Evolutionary conservation across 208 protist species (phyloP).

Genomic region (Leishmania arabica): DNA sequence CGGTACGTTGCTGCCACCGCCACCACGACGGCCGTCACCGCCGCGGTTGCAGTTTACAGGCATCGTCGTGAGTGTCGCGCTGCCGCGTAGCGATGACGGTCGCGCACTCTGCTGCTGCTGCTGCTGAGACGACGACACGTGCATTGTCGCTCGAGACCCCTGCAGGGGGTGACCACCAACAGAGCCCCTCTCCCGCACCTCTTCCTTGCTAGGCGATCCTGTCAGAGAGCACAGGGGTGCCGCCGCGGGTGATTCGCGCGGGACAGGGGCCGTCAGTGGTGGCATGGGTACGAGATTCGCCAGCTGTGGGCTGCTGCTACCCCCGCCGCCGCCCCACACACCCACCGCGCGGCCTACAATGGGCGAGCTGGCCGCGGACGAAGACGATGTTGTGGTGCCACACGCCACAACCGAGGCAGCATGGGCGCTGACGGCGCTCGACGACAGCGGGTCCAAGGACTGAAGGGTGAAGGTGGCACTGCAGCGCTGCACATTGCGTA

Average conservation of each 20-base stretch:
- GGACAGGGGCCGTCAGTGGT: not conserved
- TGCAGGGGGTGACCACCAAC: not conserved
- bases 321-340: not conserved
- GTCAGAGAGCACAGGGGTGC: not conserved
- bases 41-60: conserved; percentile 15
- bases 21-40: not conserved
- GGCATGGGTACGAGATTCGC: conserved; percentile 10
- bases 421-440: conserved; percentile 7
- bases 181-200: not conserved
- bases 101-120: conserved; percentile 23
- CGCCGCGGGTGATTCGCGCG: not conserved
- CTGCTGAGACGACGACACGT: not conserved
- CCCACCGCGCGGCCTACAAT: not conserved
- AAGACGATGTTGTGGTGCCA: conserved; percentile 5
- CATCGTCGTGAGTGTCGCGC: conserved; percentile 15
- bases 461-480: conserved; percentile 25
- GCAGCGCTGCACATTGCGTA: conserved; percentile 29
- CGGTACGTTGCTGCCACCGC: not conserved
- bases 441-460: conserved; percentile 26
- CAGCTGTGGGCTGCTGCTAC: conserved; percentile 3
- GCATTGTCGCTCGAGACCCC: conserved; percentile 3
- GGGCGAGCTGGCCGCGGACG: conserved; percentile 20
- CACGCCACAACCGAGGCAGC: not conserved
- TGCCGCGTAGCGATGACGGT: conserved; percentile 25
- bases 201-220: not conserved